Conservation (phyloP, 768 basidiomycete species). For the Tylopilus felleus region DNA sequence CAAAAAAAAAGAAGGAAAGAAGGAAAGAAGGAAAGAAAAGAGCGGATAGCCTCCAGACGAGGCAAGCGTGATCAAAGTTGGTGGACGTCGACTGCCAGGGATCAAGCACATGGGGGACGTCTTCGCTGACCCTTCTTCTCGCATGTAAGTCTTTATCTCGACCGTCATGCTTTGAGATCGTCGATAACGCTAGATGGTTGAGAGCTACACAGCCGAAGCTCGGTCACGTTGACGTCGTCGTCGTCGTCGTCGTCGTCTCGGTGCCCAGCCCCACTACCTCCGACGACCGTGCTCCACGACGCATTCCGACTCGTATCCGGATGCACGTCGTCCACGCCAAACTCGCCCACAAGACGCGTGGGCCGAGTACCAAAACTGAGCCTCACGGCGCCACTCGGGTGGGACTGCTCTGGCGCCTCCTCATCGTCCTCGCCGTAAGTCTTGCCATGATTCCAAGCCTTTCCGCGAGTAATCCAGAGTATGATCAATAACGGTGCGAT, state of each 20-base stretch:
- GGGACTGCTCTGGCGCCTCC: neutral
- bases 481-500: slow-evolving; percentile 28
- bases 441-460: slow-evolving; percentile 12
- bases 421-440: neutral
- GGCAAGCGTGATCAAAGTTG: neutral
- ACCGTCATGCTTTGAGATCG: slow-evolving; percentile 1
- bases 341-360: neutral
- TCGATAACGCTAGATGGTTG: slow-evolving; percentile 3
- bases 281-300: slow-evolving; percentile 13
- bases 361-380: slow-evolving; percentile 12
- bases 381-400: neutral
- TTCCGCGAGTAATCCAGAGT: slow-evolving; percentile 22
- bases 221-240: neutral
- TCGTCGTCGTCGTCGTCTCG: neutral
- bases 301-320: neutral
- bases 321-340: neutral
- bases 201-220: slow-evolving; percentile 12
- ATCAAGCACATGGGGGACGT: neutral
- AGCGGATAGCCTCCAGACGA: slow-evolving; percentile 4
- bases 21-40: neutral
- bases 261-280: neutral
- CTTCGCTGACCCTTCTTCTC: neutral
- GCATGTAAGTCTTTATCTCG: neutral
- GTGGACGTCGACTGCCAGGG: too few relatives aligned
- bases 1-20: neutral